Base-by-base conservation (phyloP, 208 protist species). In the Novymonas esmeraldas region DNA sequence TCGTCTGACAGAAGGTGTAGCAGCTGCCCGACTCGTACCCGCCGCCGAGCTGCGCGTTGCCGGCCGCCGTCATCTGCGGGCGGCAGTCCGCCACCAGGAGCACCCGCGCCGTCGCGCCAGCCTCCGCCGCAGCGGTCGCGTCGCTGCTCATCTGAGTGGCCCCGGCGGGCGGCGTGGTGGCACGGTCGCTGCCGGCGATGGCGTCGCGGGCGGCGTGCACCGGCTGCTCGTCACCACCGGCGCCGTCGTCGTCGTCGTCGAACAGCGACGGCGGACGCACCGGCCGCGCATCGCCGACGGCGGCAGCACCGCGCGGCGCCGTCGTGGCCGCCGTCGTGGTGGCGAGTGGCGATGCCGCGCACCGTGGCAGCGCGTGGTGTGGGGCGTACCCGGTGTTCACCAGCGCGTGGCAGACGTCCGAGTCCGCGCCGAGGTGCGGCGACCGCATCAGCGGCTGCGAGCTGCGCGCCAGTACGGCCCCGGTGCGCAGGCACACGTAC, bases 11-110 rank as follows among this genome's bases (percentile, higher is more conserved):
- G 68, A 93, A 93, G 42, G 87, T 73, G 54, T 94, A 89, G 39
- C 60, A 49, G 16, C 76, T 34, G 49, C 85, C 76, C 16, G 70
- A 73, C 76, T 98, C 95, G 67, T 81, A 96, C 31, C 95, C 95
- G 6, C 86, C 93, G 39, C 94, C 94, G 18, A 89, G 65, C 54
- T 65, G 67, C 31, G 61, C 66, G 65, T 97, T 96, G 46, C 63
- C 89, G 48, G 64, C 63, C 5, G 92, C 90, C 13, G 84, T 81
- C 4, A 72, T 60, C 26, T 73, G 78, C 9, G 92, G 87, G 2
- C 93, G 78, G 52, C 87, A 94, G 73, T 97, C 93, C 34, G 74
- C 75, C 34, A 97, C 89, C 13, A 78, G 61, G 33, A 97, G 71
- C 34, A 76, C 29, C 54, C 49, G 49, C 9, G 69, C 46, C 57